A percentile compares a stretch with the other conserved stretches of the same genome.
phyloP scores from a whole-genome alignment of 192 early-diverging fungal genomes.

The Rhizoclosmatium globosum region DNA sequence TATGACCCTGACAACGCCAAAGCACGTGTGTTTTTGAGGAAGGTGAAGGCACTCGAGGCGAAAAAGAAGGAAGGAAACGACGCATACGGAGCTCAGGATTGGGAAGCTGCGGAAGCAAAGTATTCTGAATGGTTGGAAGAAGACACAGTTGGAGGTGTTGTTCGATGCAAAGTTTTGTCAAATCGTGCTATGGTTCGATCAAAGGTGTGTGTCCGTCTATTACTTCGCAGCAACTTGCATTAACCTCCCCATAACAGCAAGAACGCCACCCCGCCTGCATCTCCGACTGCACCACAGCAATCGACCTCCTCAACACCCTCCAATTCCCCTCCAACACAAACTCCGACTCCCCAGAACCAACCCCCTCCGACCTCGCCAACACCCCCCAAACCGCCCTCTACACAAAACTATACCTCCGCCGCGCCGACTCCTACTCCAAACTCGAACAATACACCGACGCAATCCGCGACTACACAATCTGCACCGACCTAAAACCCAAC shows the following conservation, averaged over 20 bases:
- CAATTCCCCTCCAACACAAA: slow-evolving; percentile 39
- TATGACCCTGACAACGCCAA: slow-evolving; percentile 82
- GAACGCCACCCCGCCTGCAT: slow-evolving; percentile 63
- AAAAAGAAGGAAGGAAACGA: slow-evolving; percentile 79
- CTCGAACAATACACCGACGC: slow-evolving; percentile 80
- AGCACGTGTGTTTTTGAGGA: slow-evolving; percentile 71
- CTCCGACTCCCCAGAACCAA: slow-evolving; percentile 23
- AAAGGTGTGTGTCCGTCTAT: slow-evolving; percentile 49
- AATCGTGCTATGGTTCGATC: slow-evolving; percentile 78
- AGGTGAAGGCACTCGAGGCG: slow-evolving; percentile 67
- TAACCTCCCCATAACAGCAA: slow-evolving; percentile 40
- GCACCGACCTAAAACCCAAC: slow-evolving; percentile 63
- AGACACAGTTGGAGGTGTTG: slow-evolving; percentile 69
- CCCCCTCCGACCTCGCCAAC: slow-evolving; percentile 46
- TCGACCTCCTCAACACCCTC: slow-evolving; percentile 63
- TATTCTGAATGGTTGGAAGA: slow-evolving; percentile 72
- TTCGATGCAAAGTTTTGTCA: slow-evolving; percentile 73
- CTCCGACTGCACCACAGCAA: slow-evolving; percentile 69
- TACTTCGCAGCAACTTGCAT: not conserved
- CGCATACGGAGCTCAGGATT: slow-evolving; percentile 67
- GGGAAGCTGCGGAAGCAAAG: slow-evolving; percentile 69
- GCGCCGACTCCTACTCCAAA: slow-evolving; percentile 79
- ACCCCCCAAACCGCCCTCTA: slow-evolving; percentile 61
- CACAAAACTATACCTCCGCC: slow-evolving; percentile 77
- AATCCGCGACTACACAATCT: slow-evolving; percentile 77